phyloP scores from a whole-genome alignment of 2,329 filamentous ascomycete species.

The Stachybotrys chlorohalonatus region DNA sequence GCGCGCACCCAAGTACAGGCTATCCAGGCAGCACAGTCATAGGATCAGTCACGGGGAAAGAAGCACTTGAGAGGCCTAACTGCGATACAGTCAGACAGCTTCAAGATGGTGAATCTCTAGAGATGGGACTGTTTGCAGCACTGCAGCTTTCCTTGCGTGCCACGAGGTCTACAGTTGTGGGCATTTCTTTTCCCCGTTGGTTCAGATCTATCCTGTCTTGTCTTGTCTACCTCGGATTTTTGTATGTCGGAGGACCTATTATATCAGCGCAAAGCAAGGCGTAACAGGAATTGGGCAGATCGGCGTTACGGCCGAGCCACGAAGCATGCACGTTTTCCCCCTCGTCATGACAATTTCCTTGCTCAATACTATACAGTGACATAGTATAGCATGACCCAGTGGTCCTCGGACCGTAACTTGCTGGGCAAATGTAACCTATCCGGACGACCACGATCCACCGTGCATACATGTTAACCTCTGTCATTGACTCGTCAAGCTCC shows the following conservation, averaged over 20 bases:
- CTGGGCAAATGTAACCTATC: not conserved
- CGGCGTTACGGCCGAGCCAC: not conserved
- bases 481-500: not conserved
- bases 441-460: not conserved
- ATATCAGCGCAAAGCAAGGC: not conserved
- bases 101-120: too few relatives aligned
- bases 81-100: not conserved
- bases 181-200: not conserved
- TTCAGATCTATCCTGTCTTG: not conserved
- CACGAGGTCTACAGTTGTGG: too few relatives aligned
- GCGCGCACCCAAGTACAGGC: conserved; percentile 48
- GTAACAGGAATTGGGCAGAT: not conserved
- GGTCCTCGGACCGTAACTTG: not conserved
- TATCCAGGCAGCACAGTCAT: conserved; percentile 30
- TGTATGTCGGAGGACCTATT: not conserved
- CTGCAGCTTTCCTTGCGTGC: too few relatives aligned
- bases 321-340: not conserved
- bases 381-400: not conserved
- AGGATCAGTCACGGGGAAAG: not conserved
- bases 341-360: not conserved
- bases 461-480: not conserved
- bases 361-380: not conserved
- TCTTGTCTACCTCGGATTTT: not conserved
- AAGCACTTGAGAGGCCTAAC: not conserved
- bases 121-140: too few relatives aligned